phyloP scores from a whole-genome alignment of 768 basidiomycete species.

The Gymnopilus dilepis region DNA sequence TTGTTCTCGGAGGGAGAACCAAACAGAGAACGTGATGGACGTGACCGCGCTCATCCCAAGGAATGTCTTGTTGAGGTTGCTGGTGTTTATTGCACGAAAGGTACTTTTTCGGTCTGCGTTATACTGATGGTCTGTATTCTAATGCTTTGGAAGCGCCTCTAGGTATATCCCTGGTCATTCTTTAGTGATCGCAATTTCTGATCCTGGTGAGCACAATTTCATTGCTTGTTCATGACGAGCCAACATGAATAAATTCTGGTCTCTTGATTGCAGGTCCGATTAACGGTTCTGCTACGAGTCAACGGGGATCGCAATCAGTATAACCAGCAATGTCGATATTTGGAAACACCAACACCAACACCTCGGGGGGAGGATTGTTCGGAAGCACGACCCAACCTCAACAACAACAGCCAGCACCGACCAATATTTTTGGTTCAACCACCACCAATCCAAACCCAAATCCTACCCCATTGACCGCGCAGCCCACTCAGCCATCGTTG shows the following conservation, averaged over 20 bases:
- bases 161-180: no score
- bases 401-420: conserved; percentile 7
- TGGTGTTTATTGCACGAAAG: no score
- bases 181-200: no score
- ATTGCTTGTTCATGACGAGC: neutral
- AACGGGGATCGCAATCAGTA: neutral
- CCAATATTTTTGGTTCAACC: conserved; percentile 25
- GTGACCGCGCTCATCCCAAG: neutral
- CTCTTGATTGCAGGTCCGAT: neutral
- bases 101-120: neutral
- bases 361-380: conserved; percentile 30
- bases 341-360: conserved; percentile 25
- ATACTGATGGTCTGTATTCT: no score
- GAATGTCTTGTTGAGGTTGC: neutral
- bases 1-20: neutral
- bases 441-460: conserved; percentile 17
- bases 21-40: neutral
- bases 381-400: conserved; percentile 19
- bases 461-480: conserved; percentile 20
- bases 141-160: no score
- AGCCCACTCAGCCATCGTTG: conserved; percentile 21
- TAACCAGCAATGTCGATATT: conserved; percentile 30
- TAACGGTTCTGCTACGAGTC: neutral
- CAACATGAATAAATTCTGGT: neutral
- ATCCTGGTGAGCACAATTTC: neutral